These are phyloP conservation scores for Talaromyces proteolyticus DNA, from an alignment of 495 filamentous ascomycete species.

Conservation along the genomic window DNA sequence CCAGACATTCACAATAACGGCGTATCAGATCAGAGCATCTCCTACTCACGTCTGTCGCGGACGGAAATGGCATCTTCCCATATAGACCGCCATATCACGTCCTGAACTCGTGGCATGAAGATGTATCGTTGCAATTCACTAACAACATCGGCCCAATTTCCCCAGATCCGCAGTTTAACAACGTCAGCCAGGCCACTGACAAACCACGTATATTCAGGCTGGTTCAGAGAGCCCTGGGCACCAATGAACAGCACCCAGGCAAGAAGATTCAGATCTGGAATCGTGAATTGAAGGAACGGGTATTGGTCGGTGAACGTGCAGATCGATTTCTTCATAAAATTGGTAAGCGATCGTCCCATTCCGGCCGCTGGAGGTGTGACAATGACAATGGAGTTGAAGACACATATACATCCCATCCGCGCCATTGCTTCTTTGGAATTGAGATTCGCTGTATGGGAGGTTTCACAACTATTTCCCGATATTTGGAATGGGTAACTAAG, in stretches of 20 bases:
- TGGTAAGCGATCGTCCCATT: slow-evolving; percentile 31
- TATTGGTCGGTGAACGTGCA: slow-evolving; percentile 11
- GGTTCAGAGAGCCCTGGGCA: slow-evolving; percentile 22
- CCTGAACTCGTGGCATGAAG: slow-evolving; percentile 15
- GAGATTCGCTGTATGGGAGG: slow-evolving; percentile 4
- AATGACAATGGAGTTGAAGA: slow-evolving; percentile 27
- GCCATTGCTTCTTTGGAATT: slow-evolving; percentile 24
- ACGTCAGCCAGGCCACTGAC: slow-evolving; percentile 19
- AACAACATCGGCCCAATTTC: slow-evolving; percentile 21
- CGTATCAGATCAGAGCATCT: too few species aligned
- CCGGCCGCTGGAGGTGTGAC: slow-evolving; percentile 26
- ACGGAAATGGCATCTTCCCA: slow-evolving; percentile 27
- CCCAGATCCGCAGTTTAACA: slow-evolving; percentile 23
- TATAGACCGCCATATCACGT: slow-evolving; percentile 17
- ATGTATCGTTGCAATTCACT: slow-evolving; percentile 18
- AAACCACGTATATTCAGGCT: slow-evolving; percentile 23
- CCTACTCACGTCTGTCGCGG: too few species aligned
- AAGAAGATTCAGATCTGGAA: slow-evolving; percentile 17
- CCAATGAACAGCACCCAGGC: slow-evolving; percentile 28
- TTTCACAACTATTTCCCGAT: slow-evolving; percentile 4
- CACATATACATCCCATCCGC: slow-evolving; percentile 23
- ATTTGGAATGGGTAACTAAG: slow-evolving; percentile 24
- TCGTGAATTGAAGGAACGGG: slow-evolving; percentile 12
- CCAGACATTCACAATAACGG: too few species aligned
- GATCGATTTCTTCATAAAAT: slow-evolving; percentile 16